Evolutionary conservation across 352 stramenopile species (phyloP).

Genomic region (Phytophthora chlamydospora): DNA sequence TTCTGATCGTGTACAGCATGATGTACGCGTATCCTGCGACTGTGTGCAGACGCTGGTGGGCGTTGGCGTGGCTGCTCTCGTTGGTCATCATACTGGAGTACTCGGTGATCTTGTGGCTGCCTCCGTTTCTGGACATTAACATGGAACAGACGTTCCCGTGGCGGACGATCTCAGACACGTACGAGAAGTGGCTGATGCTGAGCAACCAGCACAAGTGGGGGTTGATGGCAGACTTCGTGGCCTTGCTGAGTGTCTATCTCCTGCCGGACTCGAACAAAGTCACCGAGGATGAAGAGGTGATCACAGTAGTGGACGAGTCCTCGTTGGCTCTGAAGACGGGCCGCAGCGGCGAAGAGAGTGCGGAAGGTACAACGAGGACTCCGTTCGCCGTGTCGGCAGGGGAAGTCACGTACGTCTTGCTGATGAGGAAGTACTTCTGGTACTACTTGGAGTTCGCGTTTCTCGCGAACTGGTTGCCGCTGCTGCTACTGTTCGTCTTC

Average conservation of each 20-base stretch:
- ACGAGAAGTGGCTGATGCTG: constrained; percentile 74
- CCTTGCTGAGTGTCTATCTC: constrained; percentile 71
- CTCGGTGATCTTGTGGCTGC: constrained; percentile 72
- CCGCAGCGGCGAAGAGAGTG: constrained; percentile 12
- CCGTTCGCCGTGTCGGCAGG: constrained; percentile 26
- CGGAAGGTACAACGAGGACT: constrained; percentile 1
- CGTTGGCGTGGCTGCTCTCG: constrained; percentile 62
- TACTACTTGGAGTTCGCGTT: constrained; percentile 74
- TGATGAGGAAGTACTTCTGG: constrained; percentile 71
- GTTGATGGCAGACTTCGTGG: constrained; percentile 76
- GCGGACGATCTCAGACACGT: constrained; percentile 52
- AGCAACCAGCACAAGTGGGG: constrained; percentile 82
- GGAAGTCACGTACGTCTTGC: constrained; percentile 57
- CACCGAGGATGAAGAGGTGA: constrained; percentile 34
- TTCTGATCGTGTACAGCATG: constrained; percentile 82
- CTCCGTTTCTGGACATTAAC: constrained; percentile 57
- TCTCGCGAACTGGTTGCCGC: constrained; percentile 66
- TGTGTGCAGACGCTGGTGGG: constrained; percentile 62
- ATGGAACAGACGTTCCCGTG: constrained; percentile 68
- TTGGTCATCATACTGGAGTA: constrained; percentile 79
- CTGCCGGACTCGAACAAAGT: constrained; percentile 63
- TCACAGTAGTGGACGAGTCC: constrained; percentile 39
- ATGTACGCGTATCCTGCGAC: constrained; percentile 72
- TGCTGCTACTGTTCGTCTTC: constrained; percentile 77
- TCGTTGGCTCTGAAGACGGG: constrained; percentile 18